A percentile compares a stretch with the other conserved stretches of the same genome.
Evolutionary conservation across 257 asterid genomes (phyloP).

Genomic region (Anisodus tanguticus): DNA sequence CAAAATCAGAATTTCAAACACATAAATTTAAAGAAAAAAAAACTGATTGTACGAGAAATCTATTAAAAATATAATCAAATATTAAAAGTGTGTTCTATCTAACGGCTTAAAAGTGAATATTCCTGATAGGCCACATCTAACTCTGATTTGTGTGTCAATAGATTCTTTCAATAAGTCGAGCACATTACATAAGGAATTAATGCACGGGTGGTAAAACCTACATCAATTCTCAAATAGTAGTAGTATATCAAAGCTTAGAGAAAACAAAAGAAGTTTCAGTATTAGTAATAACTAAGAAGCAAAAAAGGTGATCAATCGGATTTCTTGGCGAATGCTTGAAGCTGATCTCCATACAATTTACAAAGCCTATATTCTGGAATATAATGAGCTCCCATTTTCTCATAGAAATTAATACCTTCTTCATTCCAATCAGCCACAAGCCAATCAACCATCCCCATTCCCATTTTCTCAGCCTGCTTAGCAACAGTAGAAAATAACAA

Average conservation of each 20-base stretch:
- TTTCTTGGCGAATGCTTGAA: background rate
- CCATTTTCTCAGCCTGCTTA: background rate
- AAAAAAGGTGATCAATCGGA: background rate
- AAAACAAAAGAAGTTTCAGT: background rate
- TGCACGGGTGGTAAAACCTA: background rate
- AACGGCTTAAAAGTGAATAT: too few species aligned
- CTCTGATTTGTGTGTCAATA: too few species aligned
- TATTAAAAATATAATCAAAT: too few species aligned
- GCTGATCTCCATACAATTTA: constrained; percentile 13
- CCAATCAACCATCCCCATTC: constrained; percentile 27
- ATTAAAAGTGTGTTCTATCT: too few species aligned
- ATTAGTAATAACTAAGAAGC: background rate
- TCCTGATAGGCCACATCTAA: too few species aligned
- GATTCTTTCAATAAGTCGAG: background rate
- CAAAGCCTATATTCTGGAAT: constrained; percentile 23
- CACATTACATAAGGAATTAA: too few species aligned
- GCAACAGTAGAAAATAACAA: background rate
- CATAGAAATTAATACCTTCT: constrained; percentile 6
- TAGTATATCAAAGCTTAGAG: background rate
- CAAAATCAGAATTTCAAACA: too few species aligned
- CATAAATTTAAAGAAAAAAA: too few species aligned
- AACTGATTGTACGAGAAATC: too few species aligned
- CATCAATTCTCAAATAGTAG: background rate
- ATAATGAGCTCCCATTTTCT: constrained; percentile 26
- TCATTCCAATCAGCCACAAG: constrained; percentile 25